Evolutionary conservation across 164 flowering plant species (phyloP), one percentile per base, ranked within the genome.

Genomic region (Kalanchoe fedtschenkoi): DNA sequence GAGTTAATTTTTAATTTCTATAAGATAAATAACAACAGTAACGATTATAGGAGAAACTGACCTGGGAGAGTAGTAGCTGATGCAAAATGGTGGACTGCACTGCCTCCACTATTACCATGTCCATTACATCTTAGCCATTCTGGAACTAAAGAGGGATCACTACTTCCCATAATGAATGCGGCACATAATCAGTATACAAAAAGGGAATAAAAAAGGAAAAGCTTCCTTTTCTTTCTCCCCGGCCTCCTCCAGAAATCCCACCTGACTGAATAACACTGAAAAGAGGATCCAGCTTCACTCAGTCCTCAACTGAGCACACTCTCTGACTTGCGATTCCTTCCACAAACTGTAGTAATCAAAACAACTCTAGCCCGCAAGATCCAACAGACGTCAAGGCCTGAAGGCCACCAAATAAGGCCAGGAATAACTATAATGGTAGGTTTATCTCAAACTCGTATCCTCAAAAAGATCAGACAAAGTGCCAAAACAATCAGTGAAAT

Each of bases 71-170:
- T 63, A 47, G 82, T 71, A 46, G 86, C 70, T 0, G 78, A 75
- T 35, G 77, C 73, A 68, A 65, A 71, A 66, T 77, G 83, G 75
- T 82, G 85, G 77, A 61, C 57, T 62, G 84, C 66, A 72, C 69
- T 69, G 69, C 87, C 86, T 67, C 82, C 77, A 35, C 87, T 85
- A 62, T 73, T 61, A 62, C 67, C 68, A 71, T 72, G 81, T 70
- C 92, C 92, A 66, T 78, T 41, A 63, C 70, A 80, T 71, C 79
- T 87, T 81, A 92, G 69, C 98, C 98, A 92, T 81, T 86, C 81
- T 65, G 98, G 98, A 67, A 77, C 88, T 71, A 92, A 81, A 34
- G 89, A 64, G 61, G 89, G 96, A 69, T 92, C 95, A 82, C 82
- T 77, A 85, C 81, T 84, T 70, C 82, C 95, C 97, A 89, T 89